phyloP scores from a whole-genome alignment of 2,329 filamentous ascomycete genomes.

The Penicillium rolfsii region DNA sequence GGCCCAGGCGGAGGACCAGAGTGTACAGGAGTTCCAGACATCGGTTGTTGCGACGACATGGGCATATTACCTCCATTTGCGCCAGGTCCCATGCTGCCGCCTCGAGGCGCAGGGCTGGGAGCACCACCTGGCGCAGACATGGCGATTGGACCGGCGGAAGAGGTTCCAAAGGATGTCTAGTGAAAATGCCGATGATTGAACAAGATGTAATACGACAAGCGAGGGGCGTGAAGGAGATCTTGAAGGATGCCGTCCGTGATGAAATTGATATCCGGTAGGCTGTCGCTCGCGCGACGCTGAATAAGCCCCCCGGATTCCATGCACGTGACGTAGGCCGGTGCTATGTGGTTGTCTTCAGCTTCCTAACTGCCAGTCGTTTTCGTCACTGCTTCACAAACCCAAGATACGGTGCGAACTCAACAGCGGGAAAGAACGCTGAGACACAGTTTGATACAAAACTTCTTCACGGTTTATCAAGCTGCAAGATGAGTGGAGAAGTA shows the following conservation, averaged over 20 bases:
- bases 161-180: background rate
- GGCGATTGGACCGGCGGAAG: conserved; percentile 3
- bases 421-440: background rate
- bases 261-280: conserved; percentile 31
- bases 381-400: background rate
- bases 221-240: conserved; percentile 15
- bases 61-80: conserved; percentile 42
- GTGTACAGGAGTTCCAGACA: conserved; percentile 53
- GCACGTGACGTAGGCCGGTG: conserved; percentile 16
- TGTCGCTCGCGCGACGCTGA: conserved; percentile 10
- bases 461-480: background rate
- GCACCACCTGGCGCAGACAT: conserved; percentile 53
- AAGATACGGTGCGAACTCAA: background rate
- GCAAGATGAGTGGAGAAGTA: conserved; percentile 29
- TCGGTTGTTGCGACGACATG: conserved; percentile 53
- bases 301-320: conserved; percentile 17
- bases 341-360: background rate
- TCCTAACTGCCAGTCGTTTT: background rate
- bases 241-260: conserved; percentile 17
- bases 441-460: background rate
- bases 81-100: conserved; percentile 53
- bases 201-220: conserved; percentile 11
- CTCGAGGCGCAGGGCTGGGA: conserved; percentile 53
- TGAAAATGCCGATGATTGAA: background rate
- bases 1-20: conserved; percentile 46